Evolutionary conservation across 495 filamentous ascomycete species (phyloP), one percentile per base, ranked within the genome.

Genomic region (Penicillium subrubescens): DNA sequence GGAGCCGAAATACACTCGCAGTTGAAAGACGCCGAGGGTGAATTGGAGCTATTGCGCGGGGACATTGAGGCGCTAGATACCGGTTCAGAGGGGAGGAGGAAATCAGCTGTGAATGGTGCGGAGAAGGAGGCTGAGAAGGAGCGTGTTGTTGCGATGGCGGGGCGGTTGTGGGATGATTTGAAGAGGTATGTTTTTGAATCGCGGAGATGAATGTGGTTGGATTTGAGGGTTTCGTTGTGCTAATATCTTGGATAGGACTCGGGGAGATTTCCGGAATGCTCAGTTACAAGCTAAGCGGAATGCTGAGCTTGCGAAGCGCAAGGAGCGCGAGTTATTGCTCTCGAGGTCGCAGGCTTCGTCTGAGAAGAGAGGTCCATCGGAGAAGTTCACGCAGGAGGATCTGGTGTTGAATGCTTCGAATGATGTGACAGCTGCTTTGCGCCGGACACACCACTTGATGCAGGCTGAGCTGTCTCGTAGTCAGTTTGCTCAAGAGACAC

Each of bases 401-500:
- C 76, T 92, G 53, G 79, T 89, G 51, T 75, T 91, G 46, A 84
- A 84, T 74, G 90, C 95, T 2, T 91, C 90, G 19, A 87, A 78
- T 61, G 91, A 96, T 77, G 90, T 99, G 27, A 98, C 96, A 5
- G 81, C 88, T 35, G 89, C 93, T 0, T 82, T 99, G 46, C 85
- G 92, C 54, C 83, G 94, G 66, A 96, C 93, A 12, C 94, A 98
- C 73, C 83, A 89, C 27, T 81, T 96, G 61, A 91, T 98, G 83
- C 86, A 91, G 44, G 78, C 86, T 0, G 93, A 97, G 79, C 84
- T 99, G 6, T 86, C 88, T 54, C 86, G 90, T 35, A 94, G 91
- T 37, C 89, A 88, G 65, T 98, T 97, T 71, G 93, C 95, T 7
- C 86, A 92, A 43, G 89, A 96, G 60, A 96, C 93, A 2, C 83